phyloP scores from a whole-genome alignment of 768 basidiomycete species.

The Lactarius deliciosus region DNA sequence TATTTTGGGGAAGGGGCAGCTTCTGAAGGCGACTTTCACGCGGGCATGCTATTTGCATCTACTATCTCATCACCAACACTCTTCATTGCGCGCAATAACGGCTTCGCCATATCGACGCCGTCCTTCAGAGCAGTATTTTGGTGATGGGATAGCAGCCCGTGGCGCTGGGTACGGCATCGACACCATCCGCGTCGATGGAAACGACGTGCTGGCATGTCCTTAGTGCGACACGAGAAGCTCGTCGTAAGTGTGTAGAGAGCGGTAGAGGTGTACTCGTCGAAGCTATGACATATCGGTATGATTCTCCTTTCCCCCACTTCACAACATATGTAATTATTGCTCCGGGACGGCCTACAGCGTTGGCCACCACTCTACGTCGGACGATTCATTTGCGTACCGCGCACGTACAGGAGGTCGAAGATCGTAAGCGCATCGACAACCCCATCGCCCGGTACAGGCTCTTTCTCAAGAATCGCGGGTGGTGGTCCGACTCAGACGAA shows the following conservation, averaged over 20 bases:
- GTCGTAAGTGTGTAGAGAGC: constrained; percentile 68
- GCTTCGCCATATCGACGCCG: constrained; percentile 94
- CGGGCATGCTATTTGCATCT: constrained; percentile 78
- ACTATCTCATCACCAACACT: constrained; percentile 72
- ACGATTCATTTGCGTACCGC: constrained; percentile 94
- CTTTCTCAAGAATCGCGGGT: constrained; percentile 77
- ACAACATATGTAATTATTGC: neutral
- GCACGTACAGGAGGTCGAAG: constrained; percentile 87
- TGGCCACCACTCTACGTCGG: constrained; percentile 94
- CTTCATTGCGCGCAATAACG: constrained; percentile 80
- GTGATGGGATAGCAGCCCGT: constrained; percentile 89
- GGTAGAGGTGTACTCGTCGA: constrained; percentile 83
- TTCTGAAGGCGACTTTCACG: constrained; percentile 95
- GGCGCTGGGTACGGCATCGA: constrained; percentile 93
- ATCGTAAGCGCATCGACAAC: constrained; percentile 88
- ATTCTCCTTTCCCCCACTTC: constrained; percentile 13
- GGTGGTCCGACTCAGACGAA: constrained; percentile 83
- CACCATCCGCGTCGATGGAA: constrained; percentile 91
- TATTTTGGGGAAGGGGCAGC: constrained; percentile 95
- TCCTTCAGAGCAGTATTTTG: constrained; percentile 84
- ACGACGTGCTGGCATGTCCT: constrained; percentile 88
- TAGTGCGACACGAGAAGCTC: constrained; percentile 67
- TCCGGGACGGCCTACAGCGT: constrained; percentile 48
- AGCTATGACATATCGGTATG: constrained; percentile 86
- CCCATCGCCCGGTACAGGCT: constrained; percentile 82